Evolutionary conservation across 768 basidiomycete species (phyloP), one percentile per base, ranked within the genome.

Genomic region (Mrakia gelida): DNA sequence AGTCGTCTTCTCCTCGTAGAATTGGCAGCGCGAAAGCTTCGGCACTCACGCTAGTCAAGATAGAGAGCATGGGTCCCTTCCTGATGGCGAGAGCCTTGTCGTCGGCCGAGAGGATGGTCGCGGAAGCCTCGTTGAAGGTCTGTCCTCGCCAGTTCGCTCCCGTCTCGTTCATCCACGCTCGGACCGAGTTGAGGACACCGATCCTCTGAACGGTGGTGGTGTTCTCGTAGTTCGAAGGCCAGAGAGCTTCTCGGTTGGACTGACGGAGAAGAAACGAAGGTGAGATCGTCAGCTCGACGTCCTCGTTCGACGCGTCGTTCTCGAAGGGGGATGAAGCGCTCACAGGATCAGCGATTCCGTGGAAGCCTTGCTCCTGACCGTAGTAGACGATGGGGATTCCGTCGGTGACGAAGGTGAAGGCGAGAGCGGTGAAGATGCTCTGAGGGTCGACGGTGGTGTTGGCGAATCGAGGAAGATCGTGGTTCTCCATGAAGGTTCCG

Each of bases 321-420:
- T 38, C 16, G 61, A 62, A 15, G 26, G 45, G 3, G 34, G 21
- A 26, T 18, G 67, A 34, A 59, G 76, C 32, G 81, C 87, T 80
- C 83, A 91, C 90, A 52, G 92, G 92, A 81, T 93, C 92, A 11
- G 83, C 84, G 81, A 84, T 85, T 49, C 92, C 92, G 75, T 84
- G 85, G 83, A 91, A 90, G 59, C 87, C 85, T 82, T 92, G 92
- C 81, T 93, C 92, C 84, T 92, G 91, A 1, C 92, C 92, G 79
- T 92, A 92, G 83, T 93, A 93, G 16, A 92, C 88, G 78, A 93
- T 89, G 0, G 92, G 92, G 80, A 92, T 92, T n/a, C 92, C 92
- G 78, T 92, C 92, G 71, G 88, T 88, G 88, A 92, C 89, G 83
- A 91, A 92, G 77, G 85, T 89, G 81, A 91, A 89, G 13, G 89